Conservation (phyloP, 2,329 filamentous ascomycete genomes). For the Colletotrichum destructivum region DNA sequence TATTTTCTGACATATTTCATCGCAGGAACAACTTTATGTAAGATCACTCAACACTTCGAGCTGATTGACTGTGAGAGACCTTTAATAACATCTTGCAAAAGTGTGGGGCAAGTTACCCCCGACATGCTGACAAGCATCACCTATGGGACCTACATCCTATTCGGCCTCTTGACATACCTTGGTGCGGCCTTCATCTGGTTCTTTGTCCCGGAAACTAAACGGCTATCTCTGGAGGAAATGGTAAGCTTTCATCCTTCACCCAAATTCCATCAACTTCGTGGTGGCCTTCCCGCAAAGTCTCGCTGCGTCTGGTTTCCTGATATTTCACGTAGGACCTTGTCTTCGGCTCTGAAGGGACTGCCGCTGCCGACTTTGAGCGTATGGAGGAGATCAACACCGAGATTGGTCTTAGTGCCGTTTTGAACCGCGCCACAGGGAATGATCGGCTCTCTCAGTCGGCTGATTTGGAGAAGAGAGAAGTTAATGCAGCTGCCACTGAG, state of each 20-base stretch:
- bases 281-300: too few species aligned
- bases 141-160: constrained; percentile 82
- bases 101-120: constrained; percentile 78
- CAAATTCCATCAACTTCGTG: too few species aligned
- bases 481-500: neutral
- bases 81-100: constrained; percentile 5
- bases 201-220: constrained; percentile 76
- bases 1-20: neutral
- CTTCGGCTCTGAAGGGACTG: constrained; percentile 77
- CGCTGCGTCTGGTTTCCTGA: neutral
- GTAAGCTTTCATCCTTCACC: constrained; percentile 49
- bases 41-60: neutral
- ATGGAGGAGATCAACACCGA: constrained; percentile 82
- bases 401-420: constrained; percentile 69
- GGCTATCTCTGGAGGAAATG: constrained; percentile 76
- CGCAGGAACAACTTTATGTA: constrained; percentile 68
- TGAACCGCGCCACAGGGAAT: constrained; percentile 14
- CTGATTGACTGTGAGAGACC: too few species aligned
- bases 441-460: constrained; percentile 5
- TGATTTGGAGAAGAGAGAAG: constrained; percentile 27
- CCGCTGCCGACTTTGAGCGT: constrained; percentile 76
- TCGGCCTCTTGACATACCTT: constrained; percentile 74
- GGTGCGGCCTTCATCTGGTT: constrained; percentile 76
- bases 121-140: constrained; percentile 75
- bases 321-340: constrained; percentile 68